Percentiles rank a stretch among this genome's conserved stretches.
Conservation (phyloP, 352 stramenopile species). For the Phytophthora ohioensis region DNA sequence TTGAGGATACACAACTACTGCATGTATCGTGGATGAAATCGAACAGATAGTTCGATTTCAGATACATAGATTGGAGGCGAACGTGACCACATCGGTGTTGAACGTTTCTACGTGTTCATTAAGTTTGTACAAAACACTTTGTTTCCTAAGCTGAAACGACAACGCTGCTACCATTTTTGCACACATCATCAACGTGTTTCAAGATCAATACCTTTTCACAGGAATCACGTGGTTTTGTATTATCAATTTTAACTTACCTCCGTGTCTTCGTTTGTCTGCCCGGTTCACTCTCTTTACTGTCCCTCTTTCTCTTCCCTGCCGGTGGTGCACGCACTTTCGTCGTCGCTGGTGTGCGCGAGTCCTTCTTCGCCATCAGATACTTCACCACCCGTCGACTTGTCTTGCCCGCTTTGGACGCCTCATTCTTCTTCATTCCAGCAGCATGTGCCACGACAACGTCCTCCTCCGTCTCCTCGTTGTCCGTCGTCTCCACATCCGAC, state of each 20-base stretch:
- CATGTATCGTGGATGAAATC: too few relatives aligned
- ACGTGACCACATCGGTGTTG: too few relatives aligned
- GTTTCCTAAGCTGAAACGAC: too few relatives aligned
- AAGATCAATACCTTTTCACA: too few relatives aligned
- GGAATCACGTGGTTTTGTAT: not conserved
- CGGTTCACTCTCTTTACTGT: conserved; percentile 6
- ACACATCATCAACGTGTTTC: not conserved
- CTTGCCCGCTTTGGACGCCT: conserved; percentile 23
- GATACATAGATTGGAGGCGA: too few relatives aligned
- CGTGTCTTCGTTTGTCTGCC: conserved; percentile 7
- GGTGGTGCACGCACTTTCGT: conserved; percentile 1
- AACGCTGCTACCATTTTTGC: too few relatives aligned
- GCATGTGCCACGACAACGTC: not conserved
- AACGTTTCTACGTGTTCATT: too few relatives aligned
- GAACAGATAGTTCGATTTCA: too few relatives aligned
- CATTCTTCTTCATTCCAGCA: conserved; percentile 8
- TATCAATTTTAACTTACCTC: conserved; percentile 24
- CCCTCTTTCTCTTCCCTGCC: conserved; percentile 32
- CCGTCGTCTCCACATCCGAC: conserved; percentile 35
- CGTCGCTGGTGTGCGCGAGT: conserved; percentile 12
- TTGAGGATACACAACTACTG: too few relatives aligned
- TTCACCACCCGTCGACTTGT: conserved; percentile 23
- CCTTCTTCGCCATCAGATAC: conserved; percentile 10
- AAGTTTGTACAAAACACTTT: too few relatives aligned
- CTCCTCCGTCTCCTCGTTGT: conserved; percentile 16